These are phyloP conservation scores for Gelatoporia subvermispora DNA, from an alignment of 768 basidiomycete species.

Conservation along the genomic window DNA sequence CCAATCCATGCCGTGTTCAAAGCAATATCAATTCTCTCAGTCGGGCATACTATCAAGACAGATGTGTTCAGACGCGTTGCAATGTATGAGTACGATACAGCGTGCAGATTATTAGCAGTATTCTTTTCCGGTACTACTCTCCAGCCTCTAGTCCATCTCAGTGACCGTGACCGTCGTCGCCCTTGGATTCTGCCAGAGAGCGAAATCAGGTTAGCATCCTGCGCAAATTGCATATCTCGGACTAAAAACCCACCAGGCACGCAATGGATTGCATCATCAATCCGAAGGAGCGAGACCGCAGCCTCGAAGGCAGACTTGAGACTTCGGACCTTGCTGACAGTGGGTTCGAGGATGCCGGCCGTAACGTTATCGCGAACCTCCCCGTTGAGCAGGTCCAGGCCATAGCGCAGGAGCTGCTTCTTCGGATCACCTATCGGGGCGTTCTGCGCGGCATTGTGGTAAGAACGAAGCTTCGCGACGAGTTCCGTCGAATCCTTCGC, in stretches of 20 bases:
- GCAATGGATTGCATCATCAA: slow-evolving; percentile 94
- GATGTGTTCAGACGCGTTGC: too few relatives aligned
- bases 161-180: slow-evolving; percentile 76
- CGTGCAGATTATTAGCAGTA: too few relatives aligned
- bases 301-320: slow-evolving; percentile 97
- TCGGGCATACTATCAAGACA: too few relatives aligned
- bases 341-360: slow-evolving; percentile 93
- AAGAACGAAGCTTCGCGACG: slow-evolving; percentile 93
- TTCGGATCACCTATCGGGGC: slow-evolving; percentile 89
- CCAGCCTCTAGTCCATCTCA: slow-evolving; percentile 27
- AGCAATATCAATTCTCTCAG: too few relatives aligned
- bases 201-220: slow-evolving; percentile 1
- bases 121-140: slow-evolving; percentile 1
- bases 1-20: too few relatives aligned
- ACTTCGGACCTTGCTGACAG: slow-evolving; percentile 94
- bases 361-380: slow-evolving; percentile 92
- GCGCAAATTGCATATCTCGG: not conserved
- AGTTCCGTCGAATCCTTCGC: slow-evolving; percentile 98
- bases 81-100: too few relatives aligned
- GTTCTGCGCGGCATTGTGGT: slow-evolving; percentile 95
- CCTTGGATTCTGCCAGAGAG: slow-evolving; percentile 55
- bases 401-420: slow-evolving; percentile 86
- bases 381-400: slow-evolving; percentile 91
- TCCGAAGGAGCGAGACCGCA: slow-evolving; percentile 88
- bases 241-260: slow-evolving; percentile 59